Conservation (phyloP, 768 basidiomycete genomes). For the Multifurca ochricompacta region DNA sequence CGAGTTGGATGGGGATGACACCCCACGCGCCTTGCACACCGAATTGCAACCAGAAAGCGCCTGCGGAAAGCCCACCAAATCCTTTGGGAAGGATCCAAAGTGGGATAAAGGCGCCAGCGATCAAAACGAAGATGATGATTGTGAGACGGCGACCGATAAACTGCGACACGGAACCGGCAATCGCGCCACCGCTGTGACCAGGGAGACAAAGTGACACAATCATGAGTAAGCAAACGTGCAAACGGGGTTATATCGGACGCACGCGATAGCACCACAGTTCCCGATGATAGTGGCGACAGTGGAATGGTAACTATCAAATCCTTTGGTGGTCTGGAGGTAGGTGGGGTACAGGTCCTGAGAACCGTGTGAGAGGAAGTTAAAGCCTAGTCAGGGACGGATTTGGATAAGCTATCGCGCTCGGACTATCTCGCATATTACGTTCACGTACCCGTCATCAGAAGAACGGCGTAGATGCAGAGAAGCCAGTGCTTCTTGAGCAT, state of each 20-base stretch:
- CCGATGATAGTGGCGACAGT: slow-evolving; percentile 41
- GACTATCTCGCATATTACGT: not conserved
- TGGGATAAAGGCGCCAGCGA: slow-evolving; percentile 29
- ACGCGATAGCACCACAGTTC: slow-evolving; percentile 29
- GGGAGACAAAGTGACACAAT: not conserved
- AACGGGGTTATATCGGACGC: slow-evolving; percentile 7
- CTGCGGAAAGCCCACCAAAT: slow-evolving; percentile 36
- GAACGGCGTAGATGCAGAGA: slow-evolving; percentile 76
- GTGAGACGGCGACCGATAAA: slow-evolving; percentile 40
- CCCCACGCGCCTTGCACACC: slow-evolving; percentile 37
- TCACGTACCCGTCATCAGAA: slow-evolving; percentile 59
- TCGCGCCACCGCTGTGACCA: slow-evolving; percentile 29
- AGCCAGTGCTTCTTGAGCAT: slow-evolving; percentile 85
- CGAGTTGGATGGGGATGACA: slow-evolving; percentile 36
- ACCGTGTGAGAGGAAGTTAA: slow-evolving; percentile 50
- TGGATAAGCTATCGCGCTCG: not conserved
- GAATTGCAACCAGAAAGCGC: slow-evolving; percentile 41
- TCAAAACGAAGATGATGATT: slow-evolving; percentile 31
- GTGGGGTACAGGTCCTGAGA: slow-evolving; percentile 38
- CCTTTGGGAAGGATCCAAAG: slow-evolving; percentile 40
- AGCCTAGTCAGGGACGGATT: slow-evolving; percentile 28
- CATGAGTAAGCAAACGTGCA: slow-evolving; percentile 10
- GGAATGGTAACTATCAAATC: slow-evolving; percentile 28
- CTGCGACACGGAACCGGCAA: slow-evolving; percentile 35
- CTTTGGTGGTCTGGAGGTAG: slow-evolving; percentile 32